phyloP scores from a whole-genome alignment of 495 filamentous ascomycete species.

The Aspergillus nanangensis region DNA sequence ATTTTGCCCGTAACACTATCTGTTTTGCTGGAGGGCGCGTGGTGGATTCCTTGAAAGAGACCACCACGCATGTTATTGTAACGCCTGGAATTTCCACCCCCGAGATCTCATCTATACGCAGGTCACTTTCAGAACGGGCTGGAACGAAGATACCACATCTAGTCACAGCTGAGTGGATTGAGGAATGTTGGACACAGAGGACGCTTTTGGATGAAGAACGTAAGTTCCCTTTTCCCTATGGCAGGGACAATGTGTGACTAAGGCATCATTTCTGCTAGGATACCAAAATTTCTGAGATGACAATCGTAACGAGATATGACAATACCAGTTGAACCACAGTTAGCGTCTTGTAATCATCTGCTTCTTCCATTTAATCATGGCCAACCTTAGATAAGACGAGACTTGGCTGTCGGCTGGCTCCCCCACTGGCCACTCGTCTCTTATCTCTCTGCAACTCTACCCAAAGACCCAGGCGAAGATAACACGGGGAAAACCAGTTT shows the following conservation, averaged over 20 bases:
- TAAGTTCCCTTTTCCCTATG: constrained; percentile 5
- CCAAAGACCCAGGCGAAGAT: background rate
- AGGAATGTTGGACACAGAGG: constrained; percentile 71
- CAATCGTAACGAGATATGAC: too few species aligned
- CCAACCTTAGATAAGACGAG: too few species aligned
- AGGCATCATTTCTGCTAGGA: background rate
- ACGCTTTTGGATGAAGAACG: constrained; percentile 81
- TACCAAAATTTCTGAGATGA: background rate
- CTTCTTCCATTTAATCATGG: too few species aligned
- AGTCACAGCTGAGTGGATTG: constrained; percentile 68
- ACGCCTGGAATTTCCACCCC: constrained; percentile 14
- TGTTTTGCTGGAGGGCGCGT: constrained; percentile 59
- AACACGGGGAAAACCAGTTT: too few species aligned
- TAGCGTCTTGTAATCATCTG: too few species aligned
- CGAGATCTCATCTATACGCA: constrained; percentile 24
- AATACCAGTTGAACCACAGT: too few species aligned
- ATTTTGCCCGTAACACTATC: constrained; percentile 42
- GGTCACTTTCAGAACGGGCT: constrained; percentile 16
- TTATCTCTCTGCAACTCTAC: constrained; percentile 3
- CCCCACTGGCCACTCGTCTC: background rate
- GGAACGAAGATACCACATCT: constrained; percentile 60
- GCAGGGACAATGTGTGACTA: background rate
- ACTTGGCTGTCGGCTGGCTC: too few species aligned
- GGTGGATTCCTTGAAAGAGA: constrained; percentile 14
- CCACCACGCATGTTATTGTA: constrained; percentile 35